Base-by-base conservation (phyloP, 192 early-diverging fungal genomes). In the Backusella tuberculispora region DNA sequence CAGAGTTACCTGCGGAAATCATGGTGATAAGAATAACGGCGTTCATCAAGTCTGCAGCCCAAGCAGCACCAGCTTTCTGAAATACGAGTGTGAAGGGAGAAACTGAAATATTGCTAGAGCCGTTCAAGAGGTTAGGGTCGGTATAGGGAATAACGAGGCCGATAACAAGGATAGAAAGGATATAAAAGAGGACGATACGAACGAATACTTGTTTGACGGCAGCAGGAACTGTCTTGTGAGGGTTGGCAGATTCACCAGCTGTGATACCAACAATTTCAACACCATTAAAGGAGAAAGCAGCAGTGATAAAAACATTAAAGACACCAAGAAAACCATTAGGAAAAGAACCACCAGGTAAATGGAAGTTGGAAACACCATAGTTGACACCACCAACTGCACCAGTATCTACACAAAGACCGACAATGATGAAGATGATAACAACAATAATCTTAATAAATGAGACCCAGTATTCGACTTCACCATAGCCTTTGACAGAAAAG, bases 191-290 rank as follows among this genome's bases (percentile, higher is more conserved):
- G 24, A 77, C 76, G 72, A 97, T 96, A 50, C 96, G 88, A 87
- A 88, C 92, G 72, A 97, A 97, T 71, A 93, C 92, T 38, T 89
- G 88, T 47, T 88, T 84, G 50, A 93, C 91, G 19, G 90, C 92
- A 7, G 87, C 81, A 29, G 91, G 92, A 5, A 93, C 89, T 24
- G 90, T 89, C 74, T 91, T 90, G 46, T 87, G 86, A 37, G 96
- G 96, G 83, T 97, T 96, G 44, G 85, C 90, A 63, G 92, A 89
- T 83, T 97, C 96, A 78, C 94, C 96, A 14, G 94, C 94, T 24
- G 95, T 92, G 63, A 97, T 89, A 60, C 94, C 96, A 15, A 97
- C 92, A 56, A 96, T 86, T 77, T 97, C 96, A 1, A 94, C 94
- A 63, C 96, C 96, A 71, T 92, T 90, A 86, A 93, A 92, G 41